A percentile compares a stretch with the other conserved stretches of the same genome.
phyloP scores from a whole-genome alignment of 2,329 filamentous ascomycete genomes.

The Penicillium sp. region DNA sequence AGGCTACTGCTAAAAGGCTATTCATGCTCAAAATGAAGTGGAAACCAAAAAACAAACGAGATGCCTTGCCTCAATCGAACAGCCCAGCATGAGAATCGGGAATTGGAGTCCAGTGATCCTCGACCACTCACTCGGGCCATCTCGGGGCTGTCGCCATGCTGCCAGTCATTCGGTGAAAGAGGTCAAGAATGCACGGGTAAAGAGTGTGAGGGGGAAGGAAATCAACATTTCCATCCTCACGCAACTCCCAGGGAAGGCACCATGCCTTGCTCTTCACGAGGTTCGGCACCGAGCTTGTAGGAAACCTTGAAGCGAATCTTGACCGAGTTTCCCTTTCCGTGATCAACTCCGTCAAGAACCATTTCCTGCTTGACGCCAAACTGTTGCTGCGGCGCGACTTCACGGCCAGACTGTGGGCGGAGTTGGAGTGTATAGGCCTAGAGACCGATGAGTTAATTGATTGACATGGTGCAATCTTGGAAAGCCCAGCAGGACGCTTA shows the following conservation, averaged over 20 bases:
- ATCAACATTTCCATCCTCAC: conserved; percentile 29
- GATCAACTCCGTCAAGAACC: conserved; percentile 66
- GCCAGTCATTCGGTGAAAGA: too few species aligned
- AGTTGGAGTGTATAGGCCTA: conserved; percentile 58
- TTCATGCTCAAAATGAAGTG: too few species aligned
- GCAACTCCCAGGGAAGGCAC: conserved; percentile 71
- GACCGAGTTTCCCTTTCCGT: conserved; percentile 66
- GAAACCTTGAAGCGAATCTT: conserved; percentile 86
- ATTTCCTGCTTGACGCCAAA: conserved; percentile 79
- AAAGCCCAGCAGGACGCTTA: conserved; percentile 35
- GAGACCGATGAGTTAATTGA: conserved; percentile 1
- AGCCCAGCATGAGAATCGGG: too few species aligned
- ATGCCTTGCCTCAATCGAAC: too few species aligned
- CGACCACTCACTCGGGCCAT: too few species aligned
- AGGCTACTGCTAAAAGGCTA: too few species aligned
- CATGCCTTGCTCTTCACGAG: conserved; percentile 75
- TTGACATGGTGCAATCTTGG: not conserved
- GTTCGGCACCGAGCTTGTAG: conserved; percentile 61
- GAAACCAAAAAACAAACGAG: too few species aligned
- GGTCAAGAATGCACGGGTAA: too few species aligned
- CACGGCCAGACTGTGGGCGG: conserved; percentile 76
- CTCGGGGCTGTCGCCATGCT: too few species aligned
- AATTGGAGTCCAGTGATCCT: too few species aligned
- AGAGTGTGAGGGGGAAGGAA: too few species aligned
- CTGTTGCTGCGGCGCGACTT: conserved; percentile 63